phyloP scores from a whole-genome alignment of 768 basidiomycete genomes.

The Sporobolomyces roseus region DNA sequence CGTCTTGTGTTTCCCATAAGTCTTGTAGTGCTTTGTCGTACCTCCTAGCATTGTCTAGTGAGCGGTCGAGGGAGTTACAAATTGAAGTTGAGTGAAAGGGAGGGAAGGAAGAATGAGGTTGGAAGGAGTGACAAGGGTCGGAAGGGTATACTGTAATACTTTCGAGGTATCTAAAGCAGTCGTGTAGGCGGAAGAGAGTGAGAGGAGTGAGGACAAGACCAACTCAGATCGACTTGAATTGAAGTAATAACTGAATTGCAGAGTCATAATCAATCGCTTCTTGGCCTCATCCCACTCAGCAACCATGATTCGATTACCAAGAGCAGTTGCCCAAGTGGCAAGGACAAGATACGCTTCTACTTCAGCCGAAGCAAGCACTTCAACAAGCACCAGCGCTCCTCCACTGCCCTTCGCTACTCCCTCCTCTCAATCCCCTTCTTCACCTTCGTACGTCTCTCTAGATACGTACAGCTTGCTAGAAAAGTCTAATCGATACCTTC shows the following conservation, averaged over 20 bases:
- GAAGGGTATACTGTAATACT: neutral
- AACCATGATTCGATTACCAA: constrained; percentile 19
- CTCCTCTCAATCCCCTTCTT: neutral
- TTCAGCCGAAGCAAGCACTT: neutral
- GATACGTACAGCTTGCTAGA: neutral
- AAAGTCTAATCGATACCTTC: constrained; percentile 1
- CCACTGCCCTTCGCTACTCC: neutral
- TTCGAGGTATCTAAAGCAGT: neutral
- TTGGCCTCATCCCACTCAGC: neutral
- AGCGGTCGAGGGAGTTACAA: neutral
- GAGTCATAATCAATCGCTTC: too few relatives aligned
- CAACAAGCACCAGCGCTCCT: neutral
- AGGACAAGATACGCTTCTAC: neutral
- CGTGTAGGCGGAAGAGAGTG: neutral
- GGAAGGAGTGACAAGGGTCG: neutral
- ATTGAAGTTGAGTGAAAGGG: constrained; percentile 12
- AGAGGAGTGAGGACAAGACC: neutral
- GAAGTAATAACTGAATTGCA: too few relatives aligned
- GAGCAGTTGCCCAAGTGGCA: neutral
- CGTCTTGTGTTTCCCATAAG: constrained; percentile 31
- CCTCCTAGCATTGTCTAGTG: constrained; percentile 19
- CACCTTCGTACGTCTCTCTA: neutral
- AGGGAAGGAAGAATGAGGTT: neutral
- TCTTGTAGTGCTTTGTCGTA: constrained; percentile 16
- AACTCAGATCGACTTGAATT: neutral